Evolutionary conservation across 2,329 filamentous ascomycete species (phyloP).

Genomic region (Pleomassaria siparia): DNA sequence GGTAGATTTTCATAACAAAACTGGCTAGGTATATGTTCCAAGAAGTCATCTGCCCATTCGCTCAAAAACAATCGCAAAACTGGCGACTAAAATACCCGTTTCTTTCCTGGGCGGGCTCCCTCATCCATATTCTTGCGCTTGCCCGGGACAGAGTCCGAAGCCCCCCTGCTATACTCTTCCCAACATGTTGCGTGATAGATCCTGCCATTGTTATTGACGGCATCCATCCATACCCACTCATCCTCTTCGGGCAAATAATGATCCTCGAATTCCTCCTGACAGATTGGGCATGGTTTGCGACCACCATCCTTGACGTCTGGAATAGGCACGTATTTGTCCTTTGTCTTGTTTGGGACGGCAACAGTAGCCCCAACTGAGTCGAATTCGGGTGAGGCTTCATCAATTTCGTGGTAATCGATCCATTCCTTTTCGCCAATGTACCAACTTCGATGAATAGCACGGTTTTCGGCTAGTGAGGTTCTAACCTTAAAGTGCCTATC

Average conservation of each 20-base stretch:
- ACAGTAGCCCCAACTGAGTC: slow-evolving; percentile 28
- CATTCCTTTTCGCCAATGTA: slow-evolving; percentile 94
- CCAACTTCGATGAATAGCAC: slow-evolving; percentile 90
- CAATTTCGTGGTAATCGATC: slow-evolving; percentile 79
- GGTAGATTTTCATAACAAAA: too few species aligned
- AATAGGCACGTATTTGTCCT: slow-evolving; percentile 75
- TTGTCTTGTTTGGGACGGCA: slow-evolving; percentile 55
- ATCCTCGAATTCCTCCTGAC: slow-evolving; percentile 91
- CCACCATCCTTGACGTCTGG: slow-evolving; percentile 74
- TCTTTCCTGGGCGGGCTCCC: too few species aligned
- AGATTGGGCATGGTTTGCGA: slow-evolving; percentile 85
- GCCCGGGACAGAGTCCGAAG: slow-evolving; percentile 40
- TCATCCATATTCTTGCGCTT: too few species aligned
- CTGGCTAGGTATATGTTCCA: too few species aligned
- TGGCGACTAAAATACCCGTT: too few species aligned
- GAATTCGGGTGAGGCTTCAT: slow-evolving; percentile 58
- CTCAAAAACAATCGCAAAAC: too few species aligned
- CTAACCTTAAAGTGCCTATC: slow-evolving; percentile 99
- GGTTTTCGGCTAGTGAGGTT: slow-evolving; percentile 80
- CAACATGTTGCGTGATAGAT: slow-evolving; percentile 92
- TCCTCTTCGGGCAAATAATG: slow-evolving; percentile 91
- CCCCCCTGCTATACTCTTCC: slow-evolving; percentile 58
- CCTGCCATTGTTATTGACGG: slow-evolving; percentile 72
- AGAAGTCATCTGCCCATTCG: too few species aligned
- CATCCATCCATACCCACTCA: slow-evolving; percentile 97